Conservation (phyloP, 1,284 basidiomycete species). For the Cryptococcus floricola region DNA sequence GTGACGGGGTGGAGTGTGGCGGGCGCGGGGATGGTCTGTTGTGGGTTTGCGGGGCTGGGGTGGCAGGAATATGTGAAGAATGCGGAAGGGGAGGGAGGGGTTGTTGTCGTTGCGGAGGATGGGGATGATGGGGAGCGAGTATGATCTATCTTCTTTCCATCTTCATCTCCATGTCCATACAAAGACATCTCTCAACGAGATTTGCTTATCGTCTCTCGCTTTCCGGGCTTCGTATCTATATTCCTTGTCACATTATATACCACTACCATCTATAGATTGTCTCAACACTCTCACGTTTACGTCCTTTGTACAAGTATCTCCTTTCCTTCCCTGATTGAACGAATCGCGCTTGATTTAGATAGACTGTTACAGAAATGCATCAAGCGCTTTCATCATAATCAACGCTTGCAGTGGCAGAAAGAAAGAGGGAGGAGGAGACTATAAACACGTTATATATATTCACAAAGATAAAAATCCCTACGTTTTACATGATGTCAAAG, state of each 20-base stretch:
- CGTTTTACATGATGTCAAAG: not conserved
- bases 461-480: not conserved
- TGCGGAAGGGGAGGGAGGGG: constrained; percentile 1
- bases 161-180: not conserved
- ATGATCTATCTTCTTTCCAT: not conserved
- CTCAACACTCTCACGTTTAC: too few relatives aligned
- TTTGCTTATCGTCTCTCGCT: too few relatives aligned
- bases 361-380: not conserved
- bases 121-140: not conserved
- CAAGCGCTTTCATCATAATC: not conserved
- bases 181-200: not conserved
- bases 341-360: too few relatives aligned
- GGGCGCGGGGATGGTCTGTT: constrained; percentile 58
- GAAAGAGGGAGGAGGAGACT: not conserved
- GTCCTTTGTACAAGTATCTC: too few relatives aligned
- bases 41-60: constrained; percentile 52
- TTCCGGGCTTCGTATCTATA: too few relatives aligned
- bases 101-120: not conserved
- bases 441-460: not conserved
- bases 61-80: constrained; percentile 42
- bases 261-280: too few relatives aligned
- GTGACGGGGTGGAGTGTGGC: not conserved
- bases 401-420: not conserved
- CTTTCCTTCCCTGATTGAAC: too few relatives aligned
- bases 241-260: too few relatives aligned